phyloP scores from a whole-genome alignment of 2,329 filamentous ascomycete genomes.

The Fusarium ramigenum region DNA sequence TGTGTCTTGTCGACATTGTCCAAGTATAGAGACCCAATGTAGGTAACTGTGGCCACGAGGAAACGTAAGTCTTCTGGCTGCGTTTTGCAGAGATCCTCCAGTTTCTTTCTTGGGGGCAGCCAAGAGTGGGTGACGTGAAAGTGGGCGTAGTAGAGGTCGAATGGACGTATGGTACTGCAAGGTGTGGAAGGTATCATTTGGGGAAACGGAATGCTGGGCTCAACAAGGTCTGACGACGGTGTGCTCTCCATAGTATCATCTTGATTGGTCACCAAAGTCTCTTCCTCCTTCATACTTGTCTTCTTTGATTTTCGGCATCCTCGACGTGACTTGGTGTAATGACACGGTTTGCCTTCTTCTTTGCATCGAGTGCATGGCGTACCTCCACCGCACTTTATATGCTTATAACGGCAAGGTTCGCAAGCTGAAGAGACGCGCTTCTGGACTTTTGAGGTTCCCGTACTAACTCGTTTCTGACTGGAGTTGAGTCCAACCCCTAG shows the following conservation, averaged over 20 bases:
- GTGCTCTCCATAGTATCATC: conserved; percentile 8
- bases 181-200: background rate
- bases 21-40: conserved; percentile 37
- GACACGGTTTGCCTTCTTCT: conserved; percentile 20
- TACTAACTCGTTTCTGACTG: conserved; percentile 16
- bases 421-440: conserved; percentile 38
- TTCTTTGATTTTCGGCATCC: conserved; percentile 31
- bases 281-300: conserved; percentile 14
- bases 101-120: conserved; percentile 29
- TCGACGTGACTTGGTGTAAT: conserved; percentile 35
- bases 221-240: conserved; percentile 16
- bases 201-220: background rate
- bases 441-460: conserved; percentile 18
- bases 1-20: conserved; percentile 1
- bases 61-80: conserved; percentile 9
- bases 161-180: background rate
- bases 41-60: conserved; percentile 21
- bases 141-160: conserved; percentile 38
- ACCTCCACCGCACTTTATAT: conserved; percentile 34
- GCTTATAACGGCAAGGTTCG: conserved; percentile 34
- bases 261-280: background rate
- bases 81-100: conserved; percentile 9
- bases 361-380: conserved; percentile 32
- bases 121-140: conserved; percentile 40
- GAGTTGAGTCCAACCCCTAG: background rate